Conservation (phyloP, 768 basidiomycete species). For the Crepidotus variabilis region DNA sequence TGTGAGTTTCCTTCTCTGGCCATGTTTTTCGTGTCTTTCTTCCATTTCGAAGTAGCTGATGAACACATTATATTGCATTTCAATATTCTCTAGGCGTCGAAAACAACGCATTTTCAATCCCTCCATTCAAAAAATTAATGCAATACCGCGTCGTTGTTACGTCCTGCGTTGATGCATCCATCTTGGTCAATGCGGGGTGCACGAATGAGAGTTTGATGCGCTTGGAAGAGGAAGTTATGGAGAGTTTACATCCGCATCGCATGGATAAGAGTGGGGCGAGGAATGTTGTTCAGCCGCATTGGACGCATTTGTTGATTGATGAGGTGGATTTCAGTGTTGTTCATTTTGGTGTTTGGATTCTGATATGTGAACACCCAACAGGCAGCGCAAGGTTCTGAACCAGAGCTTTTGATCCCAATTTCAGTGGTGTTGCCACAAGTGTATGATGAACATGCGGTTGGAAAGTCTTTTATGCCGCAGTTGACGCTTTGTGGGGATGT, state of each 20-base stretch:
- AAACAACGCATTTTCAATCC: constrained; percentile 40
- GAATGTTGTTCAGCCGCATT: constrained; percentile 37
- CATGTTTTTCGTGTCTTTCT: neutral
- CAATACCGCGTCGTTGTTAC: constrained; percentile 42
- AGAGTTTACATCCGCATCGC: constrained; percentile 34
- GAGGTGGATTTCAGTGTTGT: constrained; percentile 36
- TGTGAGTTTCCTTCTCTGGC: constrained; percentile 26
- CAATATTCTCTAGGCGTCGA: constrained; percentile 34
- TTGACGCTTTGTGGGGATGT: constrained; percentile 50
- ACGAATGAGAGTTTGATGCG: constrained; percentile 36
- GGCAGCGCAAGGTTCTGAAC: constrained; percentile 53
- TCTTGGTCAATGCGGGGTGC: constrained; percentile 40
- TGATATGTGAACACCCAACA: constrained; percentile 9
- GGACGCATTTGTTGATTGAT: constrained; percentile 51
- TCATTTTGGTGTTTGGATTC: too few species aligned
- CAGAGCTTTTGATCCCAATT: constrained; percentile 47
- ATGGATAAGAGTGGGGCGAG: constrained; percentile 7
- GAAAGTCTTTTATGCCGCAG: constrained; percentile 31
- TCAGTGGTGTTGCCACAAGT: constrained; percentile 36
- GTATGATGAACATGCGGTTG: constrained; percentile 7
- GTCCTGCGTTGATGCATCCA: constrained; percentile 43
- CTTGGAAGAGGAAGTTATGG: constrained; percentile 35
- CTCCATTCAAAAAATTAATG: constrained; percentile 43
- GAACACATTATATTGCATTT: neutral
- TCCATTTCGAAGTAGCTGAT: neutral